These are phyloP conservation scores for Epichloe brachyelytri DNA, from an alignment of 2,329 filamentous ascomycete species.

Conservation along the genomic window DNA sequence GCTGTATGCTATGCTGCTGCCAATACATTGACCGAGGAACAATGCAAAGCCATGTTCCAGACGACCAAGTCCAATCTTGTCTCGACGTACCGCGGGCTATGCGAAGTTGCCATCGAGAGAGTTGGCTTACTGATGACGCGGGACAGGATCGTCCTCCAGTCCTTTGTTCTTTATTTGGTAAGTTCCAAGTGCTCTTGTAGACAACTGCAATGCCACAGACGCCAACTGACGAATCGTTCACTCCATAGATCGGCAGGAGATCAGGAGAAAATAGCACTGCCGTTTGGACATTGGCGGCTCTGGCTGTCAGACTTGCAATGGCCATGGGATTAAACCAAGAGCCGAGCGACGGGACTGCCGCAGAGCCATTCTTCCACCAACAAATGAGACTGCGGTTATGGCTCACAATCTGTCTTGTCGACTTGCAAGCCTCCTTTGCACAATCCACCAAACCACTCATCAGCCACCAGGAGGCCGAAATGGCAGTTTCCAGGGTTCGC, in stretches of 20 bases:
- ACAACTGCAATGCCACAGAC: background rate
- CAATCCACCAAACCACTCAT: constrained; percentile 5
- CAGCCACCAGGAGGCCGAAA: constrained; percentile 1
- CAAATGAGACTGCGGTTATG: constrained; percentile 7
- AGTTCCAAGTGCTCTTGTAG: background rate
- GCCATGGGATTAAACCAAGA: constrained; percentile 3
- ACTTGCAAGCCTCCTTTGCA: constrained; percentile 6
- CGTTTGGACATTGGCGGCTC: constrained; percentile 6
- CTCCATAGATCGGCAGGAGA: constrained; percentile 2
- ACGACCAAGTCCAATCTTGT: constrained; percentile 7
- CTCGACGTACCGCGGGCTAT: constrained; percentile 6
- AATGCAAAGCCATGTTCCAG: constrained; percentile 9
- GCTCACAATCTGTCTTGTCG: constrained; percentile 7
- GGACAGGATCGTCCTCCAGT: constrained; percentile 17
- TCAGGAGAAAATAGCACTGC: constrained; percentile 4
- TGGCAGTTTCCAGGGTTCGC: background rate
- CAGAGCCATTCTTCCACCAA: constrained; percentile 6
- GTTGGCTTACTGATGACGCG: constrained; percentile 13
- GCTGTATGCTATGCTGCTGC: constrained; percentile 14
- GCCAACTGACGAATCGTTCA: background rate
- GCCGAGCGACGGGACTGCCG: background rate
- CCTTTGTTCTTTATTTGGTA: constrained; percentile 17
- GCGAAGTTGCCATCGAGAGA: constrained; percentile 9
- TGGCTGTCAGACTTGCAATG: constrained; percentile 6
- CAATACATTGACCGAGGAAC: constrained; percentile 13